Evolutionary conservation across 805 yeast species (phyloP), one percentile per base, ranked within the genome.

Genomic region (Cyberlindnera sargentensis): DNA sequence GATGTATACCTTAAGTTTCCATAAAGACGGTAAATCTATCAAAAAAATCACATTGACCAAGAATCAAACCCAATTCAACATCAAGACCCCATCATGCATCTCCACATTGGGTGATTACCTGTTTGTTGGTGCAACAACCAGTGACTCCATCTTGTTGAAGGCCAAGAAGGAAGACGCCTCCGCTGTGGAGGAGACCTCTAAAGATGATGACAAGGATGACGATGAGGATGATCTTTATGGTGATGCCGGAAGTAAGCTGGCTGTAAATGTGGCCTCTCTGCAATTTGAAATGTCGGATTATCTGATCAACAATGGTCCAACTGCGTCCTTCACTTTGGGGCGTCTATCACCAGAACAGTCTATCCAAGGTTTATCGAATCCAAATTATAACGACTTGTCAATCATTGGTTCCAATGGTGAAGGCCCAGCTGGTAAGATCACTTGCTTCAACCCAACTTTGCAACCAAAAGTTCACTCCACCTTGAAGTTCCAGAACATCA

Each of bases 371-470:
- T 68, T 84, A 28, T 66, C 75, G 1, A 84, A 84, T 56, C 91
- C 95, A 3, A 82, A 80, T 48, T 67, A 61, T 48, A 69, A 74
- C 38, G 93, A 84, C 54, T 66, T 74, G 15, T 83, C 87, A 6
- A 73, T 88, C 3, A 73, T 87, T 6, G 78, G 83, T 0, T 73
- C 87, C 3, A 74, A 84, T 0, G 96, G 96, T 1, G 69, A 78
- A 11, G 79, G 72, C 7, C 51, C 58, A 1, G 69, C 73, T 6
- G 76, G 84, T 9, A 70, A 74, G 23, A 47, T 90, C 29, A 76
- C 82, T 31, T 70, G 82, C 4, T 71, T 86, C 46, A 73, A 80
- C 26, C 86, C 88, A 5, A 71, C 83, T 3, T 71, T 88, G 10
- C 79, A 80, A 46, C 95, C 95, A 1, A 60, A 58, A 0, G 75